These are phyloP conservation scores for Podospora sp. DNA, from an alignment of 495 filamentous ascomycete genomes.

Conservation along the genomic window DNA sequence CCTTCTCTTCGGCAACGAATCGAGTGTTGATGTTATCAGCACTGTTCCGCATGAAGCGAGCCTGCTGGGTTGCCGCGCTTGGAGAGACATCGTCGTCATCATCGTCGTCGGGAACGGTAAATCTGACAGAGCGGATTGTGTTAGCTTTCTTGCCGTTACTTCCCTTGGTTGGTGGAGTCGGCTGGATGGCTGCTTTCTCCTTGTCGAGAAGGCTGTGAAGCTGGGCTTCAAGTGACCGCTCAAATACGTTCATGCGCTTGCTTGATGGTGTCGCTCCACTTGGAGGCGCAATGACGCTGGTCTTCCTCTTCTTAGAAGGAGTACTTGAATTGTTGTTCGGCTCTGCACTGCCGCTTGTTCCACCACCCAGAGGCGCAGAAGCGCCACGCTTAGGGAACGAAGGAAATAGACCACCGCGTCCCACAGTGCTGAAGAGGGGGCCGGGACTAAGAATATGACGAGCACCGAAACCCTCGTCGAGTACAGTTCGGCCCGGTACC, in stretches of 20 bases:
- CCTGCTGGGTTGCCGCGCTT: slow-evolving; percentile 27
- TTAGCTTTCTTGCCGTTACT: slow-evolving; percentile 35
- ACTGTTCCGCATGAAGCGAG: slow-evolving; percentile 58
- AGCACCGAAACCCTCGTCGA: too few relatives aligned
- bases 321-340: not conserved
- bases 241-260: slow-evolving; percentile 29
- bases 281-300: slow-evolving; percentile 21
- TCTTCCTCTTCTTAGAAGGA: slow-evolving; percentile 7
- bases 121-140: slow-evolving; percentile 44
- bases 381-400: not conserved
- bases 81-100: slow-evolving; percentile 36
- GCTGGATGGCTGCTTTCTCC: not conserved
- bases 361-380: not conserved
- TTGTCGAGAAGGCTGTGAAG: slow-evolving; percentile 30
- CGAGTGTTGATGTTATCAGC: slow-evolving; percentile 77
- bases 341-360: not conserved
- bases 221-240: slow-evolving; percentile 29
- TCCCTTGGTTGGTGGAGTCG: slow-evolving; percentile 14
- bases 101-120: slow-evolving; percentile 47
- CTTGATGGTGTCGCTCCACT: slow-evolving; percentile 30
- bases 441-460: too few relatives aligned
- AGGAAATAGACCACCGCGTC: not conserved
- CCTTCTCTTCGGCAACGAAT: slow-evolving; percentile 46
- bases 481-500: not conserved
- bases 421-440: too few relatives aligned